Conservation (phyloP, 2,329 filamentous ascomycete species). For the Tolypocladium cylindrosporum region DNA sequence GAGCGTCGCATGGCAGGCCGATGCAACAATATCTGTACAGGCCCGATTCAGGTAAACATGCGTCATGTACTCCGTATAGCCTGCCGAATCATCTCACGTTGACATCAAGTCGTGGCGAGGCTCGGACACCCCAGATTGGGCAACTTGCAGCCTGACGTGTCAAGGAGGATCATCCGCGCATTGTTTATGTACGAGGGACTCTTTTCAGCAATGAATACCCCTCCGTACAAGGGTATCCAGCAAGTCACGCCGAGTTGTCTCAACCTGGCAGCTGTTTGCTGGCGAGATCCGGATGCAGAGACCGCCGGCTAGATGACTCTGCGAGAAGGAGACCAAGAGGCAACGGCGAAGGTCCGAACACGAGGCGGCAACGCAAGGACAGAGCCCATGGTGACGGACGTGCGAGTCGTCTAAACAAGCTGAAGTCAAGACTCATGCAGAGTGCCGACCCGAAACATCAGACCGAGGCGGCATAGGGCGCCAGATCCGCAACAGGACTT, state of each 20-base stretch:
- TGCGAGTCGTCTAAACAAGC: neutral
- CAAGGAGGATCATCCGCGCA: neutral
- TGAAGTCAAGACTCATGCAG: neutral
- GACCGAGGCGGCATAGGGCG: neutral
- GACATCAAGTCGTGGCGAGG: neutral
- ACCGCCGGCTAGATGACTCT: neutral
- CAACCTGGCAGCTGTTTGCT: neutral
- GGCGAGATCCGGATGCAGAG: neutral
- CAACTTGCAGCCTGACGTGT: neutral
- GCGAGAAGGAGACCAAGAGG: no score
- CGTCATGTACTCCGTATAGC: neutral
- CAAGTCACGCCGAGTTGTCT: neutral
- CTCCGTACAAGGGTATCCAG: neutral
- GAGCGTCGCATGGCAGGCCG: neutral
- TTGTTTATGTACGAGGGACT: neutral
- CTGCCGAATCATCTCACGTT: neutral
- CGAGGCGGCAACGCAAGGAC: neutral
- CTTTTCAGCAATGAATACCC: no score
- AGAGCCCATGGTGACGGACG: neutral
- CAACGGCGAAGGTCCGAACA: neutral
- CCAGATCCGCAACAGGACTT: no score
- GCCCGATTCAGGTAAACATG: neutral
- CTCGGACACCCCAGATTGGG: neutral
- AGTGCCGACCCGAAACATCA: neutral
- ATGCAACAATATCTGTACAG: neutral